phyloP scores from a whole-genome alignment of 2,329 filamentous ascomycete species.

The Colletotrichum siamense region DNA sequence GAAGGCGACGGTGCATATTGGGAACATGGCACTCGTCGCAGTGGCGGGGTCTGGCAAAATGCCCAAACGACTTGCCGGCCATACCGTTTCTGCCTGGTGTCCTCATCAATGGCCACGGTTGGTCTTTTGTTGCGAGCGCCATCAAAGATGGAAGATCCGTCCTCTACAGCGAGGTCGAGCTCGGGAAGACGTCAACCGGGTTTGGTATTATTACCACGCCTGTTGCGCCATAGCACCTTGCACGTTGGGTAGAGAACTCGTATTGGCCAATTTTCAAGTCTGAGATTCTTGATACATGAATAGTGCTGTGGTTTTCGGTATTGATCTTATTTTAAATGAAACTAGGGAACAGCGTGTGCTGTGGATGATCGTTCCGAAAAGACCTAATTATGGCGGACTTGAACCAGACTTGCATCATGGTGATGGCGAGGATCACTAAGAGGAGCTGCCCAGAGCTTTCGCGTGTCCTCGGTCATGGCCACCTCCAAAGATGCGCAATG shows the following conservation, averaged over 20 bases:
- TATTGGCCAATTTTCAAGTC: background rate
- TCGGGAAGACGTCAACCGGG: background rate
- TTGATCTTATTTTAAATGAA: background rate
- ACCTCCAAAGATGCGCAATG: background rate
- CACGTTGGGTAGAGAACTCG: background rate
- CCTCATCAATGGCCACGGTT: background rate
- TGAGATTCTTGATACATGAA: background rate
- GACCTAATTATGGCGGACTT: no score
- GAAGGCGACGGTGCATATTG: background rate
- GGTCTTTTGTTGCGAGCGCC: background rate
- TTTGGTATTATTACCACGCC: background rate
- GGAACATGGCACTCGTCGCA: background rate
- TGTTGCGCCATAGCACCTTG: background rate
- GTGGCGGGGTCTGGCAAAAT: background rate
- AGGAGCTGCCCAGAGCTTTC: background rate
- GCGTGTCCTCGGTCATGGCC: background rate
- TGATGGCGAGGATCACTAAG: background rate
- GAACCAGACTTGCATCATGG: background rate
- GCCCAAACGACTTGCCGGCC: background rate
- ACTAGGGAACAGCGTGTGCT: background rate
- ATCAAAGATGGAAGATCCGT: background rate
- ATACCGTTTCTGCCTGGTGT: background rate
- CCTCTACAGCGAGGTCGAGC: background rate
- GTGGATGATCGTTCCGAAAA: no score
- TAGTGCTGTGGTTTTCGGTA: background rate